Conservation (phyloP, 2,329 filamentous ascomycete species). For the Mycosphaerella sp. region DNA sequence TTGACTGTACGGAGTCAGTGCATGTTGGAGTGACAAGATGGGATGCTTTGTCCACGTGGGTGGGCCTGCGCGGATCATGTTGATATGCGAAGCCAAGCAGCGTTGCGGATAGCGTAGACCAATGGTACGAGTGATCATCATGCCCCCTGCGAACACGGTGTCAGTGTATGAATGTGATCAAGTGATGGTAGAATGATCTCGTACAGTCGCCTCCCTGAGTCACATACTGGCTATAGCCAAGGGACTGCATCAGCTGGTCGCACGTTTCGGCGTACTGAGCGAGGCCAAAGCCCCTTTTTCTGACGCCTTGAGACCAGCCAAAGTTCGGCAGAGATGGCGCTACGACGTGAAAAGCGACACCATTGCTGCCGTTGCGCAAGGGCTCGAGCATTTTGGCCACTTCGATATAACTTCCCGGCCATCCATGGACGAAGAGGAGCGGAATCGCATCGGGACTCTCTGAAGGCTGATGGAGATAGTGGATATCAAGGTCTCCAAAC, state of each 20-base stretch:
- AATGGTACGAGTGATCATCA: conserved; percentile 55
- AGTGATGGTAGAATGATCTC: background rate
- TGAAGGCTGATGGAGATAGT: conserved; percentile 58
- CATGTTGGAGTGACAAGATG: conserved; percentile 51
- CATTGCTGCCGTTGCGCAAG: conserved; percentile 35
- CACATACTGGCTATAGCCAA: conserved; percentile 56
- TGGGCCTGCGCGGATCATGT: conserved; percentile 36
- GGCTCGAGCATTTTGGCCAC: conserved; percentile 54
- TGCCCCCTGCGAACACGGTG: conserved; percentile 26
- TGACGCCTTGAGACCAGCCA: conserved; percentile 59
- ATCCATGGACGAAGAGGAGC: conserved; percentile 62
- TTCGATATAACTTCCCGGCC: conserved; percentile 63
- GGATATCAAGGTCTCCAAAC: conserved; percentile 55
- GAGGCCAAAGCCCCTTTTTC: conserved; percentile 45
- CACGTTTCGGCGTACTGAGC: conserved; percentile 51
- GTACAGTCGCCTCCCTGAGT: conserved; percentile 48
- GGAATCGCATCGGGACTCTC: conserved; percentile 51
- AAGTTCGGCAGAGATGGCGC: conserved; percentile 53
- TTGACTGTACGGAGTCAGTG: conserved; percentile 48
- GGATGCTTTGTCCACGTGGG: conserved; percentile 51
- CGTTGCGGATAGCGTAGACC: conserved; percentile 52
- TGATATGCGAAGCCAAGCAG: conserved; percentile 48
- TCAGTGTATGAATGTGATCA: background rate
- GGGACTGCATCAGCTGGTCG: conserved; percentile 52
- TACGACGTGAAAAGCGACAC: conserved; percentile 58